A percentile compares a stretch with the other conserved stretches of the same genome.
Evolutionary conservation across 768 basidiomycete species (phyloP).

Genomic region (Suillus cothurnatus): DNA sequence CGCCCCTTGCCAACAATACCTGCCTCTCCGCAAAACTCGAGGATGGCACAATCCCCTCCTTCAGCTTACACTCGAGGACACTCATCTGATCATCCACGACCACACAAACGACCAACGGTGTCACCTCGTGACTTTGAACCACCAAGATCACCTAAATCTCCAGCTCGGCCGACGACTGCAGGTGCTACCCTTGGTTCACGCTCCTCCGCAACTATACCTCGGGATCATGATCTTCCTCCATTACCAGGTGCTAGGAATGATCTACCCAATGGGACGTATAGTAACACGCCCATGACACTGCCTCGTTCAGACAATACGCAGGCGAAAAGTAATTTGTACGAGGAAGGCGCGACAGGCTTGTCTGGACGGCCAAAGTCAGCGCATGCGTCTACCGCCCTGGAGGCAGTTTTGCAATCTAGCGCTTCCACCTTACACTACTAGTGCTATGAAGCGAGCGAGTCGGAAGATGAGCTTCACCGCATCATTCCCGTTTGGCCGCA

Average conservation of each 20-base stretch:
- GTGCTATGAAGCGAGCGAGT: conserved; percentile 32
- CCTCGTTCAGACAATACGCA: conserved; percentile 8
- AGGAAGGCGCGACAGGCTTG: neutral
- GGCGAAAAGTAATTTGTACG: conserved; percentile 10
- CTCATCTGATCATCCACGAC: conserved; percentile 18
- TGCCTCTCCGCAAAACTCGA: conserved; percentile 29
- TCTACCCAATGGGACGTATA: neutral
- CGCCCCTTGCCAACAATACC: conserved; percentile 32
- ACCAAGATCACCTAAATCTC: conserved; percentile 16
- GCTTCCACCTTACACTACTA: conserved; percentile 38
- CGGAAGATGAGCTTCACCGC: conserved; percentile 72
- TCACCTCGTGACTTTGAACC: conserved; percentile 9
- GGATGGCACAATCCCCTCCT: conserved; percentile 16
- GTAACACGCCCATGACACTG: neutral
- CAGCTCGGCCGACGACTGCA: conserved; percentile 43
- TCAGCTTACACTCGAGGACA: conserved; percentile 22
- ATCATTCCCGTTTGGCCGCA: conserved; percentile 58
- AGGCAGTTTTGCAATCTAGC: conserved; percentile 17
- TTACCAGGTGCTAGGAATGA: neutral
- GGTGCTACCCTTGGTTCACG: conserved; percentile 27
- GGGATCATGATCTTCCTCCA: conserved; percentile 14
- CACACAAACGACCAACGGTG: conserved; percentile 15
- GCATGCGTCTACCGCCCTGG: conserved; percentile 23
- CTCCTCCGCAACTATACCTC: conserved; percentile 23
- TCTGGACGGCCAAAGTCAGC: conserved; percentile 28